A percentile compares a stretch with the other conserved stretches of the same genome.
These are phyloP conservation scores for Gossypium schwendimanii DNA, from an alignment of 441 rosid genomes.

Conservation along the genomic window DNA sequence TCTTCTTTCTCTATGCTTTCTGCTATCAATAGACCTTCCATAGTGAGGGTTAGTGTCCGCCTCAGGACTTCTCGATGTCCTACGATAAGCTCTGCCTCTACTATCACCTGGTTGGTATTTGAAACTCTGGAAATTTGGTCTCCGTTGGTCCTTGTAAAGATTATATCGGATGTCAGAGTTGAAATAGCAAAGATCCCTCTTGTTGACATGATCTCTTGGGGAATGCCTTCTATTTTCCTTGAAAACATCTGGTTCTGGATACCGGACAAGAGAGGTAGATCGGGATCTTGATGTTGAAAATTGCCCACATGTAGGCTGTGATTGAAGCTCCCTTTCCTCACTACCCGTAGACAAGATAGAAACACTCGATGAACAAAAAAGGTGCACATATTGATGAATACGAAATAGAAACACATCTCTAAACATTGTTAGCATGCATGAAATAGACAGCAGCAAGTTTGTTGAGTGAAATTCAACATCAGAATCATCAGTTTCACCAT, in stretches of 20 bases:
- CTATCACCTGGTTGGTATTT: not conserved
- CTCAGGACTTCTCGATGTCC: not conserved
- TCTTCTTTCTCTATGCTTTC: slow-evolving; percentile 5
- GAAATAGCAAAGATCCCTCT: not conserved
- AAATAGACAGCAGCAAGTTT: not conserved
- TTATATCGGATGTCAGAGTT: not conserved
- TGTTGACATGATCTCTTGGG: not conserved
- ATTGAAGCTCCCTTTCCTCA: not conserved
- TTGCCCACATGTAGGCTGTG: not conserved
- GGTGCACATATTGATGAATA: not conserved
- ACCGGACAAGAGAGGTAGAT: not conserved
- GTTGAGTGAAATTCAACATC: not conserved
- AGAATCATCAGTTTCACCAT: not conserved
- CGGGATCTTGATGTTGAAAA: not conserved
- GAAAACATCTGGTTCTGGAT: not conserved
- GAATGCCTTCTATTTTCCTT: not conserved
- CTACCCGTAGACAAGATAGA: not conserved
- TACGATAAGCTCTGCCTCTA: not conserved
- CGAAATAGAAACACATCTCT: not conserved
- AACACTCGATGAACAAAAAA: not conserved
- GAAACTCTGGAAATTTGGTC: not conserved
- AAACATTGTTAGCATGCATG: not conserved
- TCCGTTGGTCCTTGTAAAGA: not conserved
- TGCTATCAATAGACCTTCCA: not conserved
- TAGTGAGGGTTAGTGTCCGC: not conserved